These are phyloP conservation scores for Sarocladium strictum DNA, from an alignment of 2,329 filamentous ascomycete species.

Conservation along the genomic window DNA sequence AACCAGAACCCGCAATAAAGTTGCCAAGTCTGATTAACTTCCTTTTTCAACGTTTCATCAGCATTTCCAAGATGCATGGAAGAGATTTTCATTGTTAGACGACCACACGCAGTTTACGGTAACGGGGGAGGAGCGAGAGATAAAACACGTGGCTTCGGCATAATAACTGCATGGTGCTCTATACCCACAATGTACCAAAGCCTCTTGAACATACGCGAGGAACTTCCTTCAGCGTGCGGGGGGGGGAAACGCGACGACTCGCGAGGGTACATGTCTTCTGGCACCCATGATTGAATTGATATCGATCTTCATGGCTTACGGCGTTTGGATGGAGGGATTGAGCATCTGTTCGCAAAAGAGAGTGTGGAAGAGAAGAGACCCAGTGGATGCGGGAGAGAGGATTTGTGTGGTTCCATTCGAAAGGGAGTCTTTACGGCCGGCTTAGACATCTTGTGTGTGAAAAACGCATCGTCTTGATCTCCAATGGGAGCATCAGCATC, in stretches of 20 bases:
- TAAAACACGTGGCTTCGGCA: not conserved
- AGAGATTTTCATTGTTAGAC: not conserved
- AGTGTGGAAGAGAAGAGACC: not conserved
- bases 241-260: not conserved
- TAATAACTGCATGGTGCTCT: conserved; percentile 4
- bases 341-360: not conserved
- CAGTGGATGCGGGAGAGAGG: not conserved
- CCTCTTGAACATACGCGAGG: not conserved
- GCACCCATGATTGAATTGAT: conserved; percentile 8
- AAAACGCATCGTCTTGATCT: not conserved
- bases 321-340: not conserved
- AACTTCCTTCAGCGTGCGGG: not conserved
- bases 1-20: conserved; percentile 20
- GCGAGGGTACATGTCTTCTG: not conserved
- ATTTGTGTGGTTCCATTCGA: not conserved
- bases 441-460: not conserved
- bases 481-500: not conserved
- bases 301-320: conserved; percentile 2
- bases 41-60: not conserved
- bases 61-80: not conserved
- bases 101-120: not conserved
- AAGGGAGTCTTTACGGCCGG: not conserved
- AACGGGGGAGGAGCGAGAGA: not conserved
- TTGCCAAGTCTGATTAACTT: not conserved
- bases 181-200: conserved; percentile 5